Evolutionary conservation across 768 basidiomycete species (phyloP).

Genomic region (Suillus weaverae): DNA sequence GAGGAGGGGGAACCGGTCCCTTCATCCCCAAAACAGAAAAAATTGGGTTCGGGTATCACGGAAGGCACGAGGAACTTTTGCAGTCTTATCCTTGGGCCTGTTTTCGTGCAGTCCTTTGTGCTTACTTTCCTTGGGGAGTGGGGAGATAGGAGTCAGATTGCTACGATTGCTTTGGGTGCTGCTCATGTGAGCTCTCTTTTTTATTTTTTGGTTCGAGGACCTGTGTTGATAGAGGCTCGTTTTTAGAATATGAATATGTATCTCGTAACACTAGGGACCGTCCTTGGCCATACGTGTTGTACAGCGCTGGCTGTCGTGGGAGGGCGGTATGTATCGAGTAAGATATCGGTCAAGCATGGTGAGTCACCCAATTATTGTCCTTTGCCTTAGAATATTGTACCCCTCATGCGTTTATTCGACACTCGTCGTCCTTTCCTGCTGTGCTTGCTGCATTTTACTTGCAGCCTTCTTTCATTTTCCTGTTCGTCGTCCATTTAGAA

Average conservation of each 20-base stretch:
- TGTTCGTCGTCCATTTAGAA: conserved; percentile 49
- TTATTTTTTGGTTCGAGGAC: background rate
- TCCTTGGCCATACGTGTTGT: conserved; percentile 83
- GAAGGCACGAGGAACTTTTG: conserved; percentile 83
- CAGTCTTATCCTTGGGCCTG: conserved; percentile 77
- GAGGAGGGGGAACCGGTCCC: conserved; percentile 60
- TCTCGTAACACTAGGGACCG: conserved; percentile 86
- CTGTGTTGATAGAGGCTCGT: background rate
- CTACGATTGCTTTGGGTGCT: conserved; percentile 78
- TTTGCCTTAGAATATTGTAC: conserved; percentile 49
- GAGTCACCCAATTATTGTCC: background rate
- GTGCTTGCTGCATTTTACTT: conserved; percentile 51
- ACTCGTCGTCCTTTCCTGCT: conserved; percentile 61
- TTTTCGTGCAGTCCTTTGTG: conserved; percentile 89
- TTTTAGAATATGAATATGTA: conserved; percentile 94
- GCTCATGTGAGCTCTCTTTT: conserved; percentile 21
- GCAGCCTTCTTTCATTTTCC: conserved; percentile 65
- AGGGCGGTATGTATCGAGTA: conserved; percentile 88
- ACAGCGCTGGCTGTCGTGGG: conserved; percentile 91
- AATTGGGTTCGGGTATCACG: conserved; percentile 17
- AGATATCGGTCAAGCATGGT: conserved; percentile 79
- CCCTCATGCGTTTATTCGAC: conserved; percentile 46
- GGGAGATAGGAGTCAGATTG: conserved; percentile 64
- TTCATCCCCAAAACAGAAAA: conserved; percentile 12
- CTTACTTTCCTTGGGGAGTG: conserved; percentile 99